Evolutionary conservation across 2,329 filamentous ascomycete species (phyloP).

Genomic region (Fusarium goolgardi): DNA sequence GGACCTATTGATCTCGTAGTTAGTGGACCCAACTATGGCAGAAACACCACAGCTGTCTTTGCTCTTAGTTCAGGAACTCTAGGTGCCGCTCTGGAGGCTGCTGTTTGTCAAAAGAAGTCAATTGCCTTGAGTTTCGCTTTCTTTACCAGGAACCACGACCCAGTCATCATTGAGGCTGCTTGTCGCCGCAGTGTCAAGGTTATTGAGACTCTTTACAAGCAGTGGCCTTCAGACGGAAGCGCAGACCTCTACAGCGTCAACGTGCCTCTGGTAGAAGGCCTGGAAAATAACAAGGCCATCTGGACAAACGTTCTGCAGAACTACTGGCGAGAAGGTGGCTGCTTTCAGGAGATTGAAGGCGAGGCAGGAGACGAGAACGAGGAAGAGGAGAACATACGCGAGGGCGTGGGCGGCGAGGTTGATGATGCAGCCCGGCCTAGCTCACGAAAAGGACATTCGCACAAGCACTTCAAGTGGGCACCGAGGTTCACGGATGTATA

Average conservation of each 20-base stretch:
- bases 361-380: slow-evolving; percentile 72
- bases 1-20: slow-evolving; percentile 81
- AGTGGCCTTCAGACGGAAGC: slow-evolving; percentile 74
- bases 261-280: slow-evolving; percentile 82
- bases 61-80: slow-evolving; percentile 81
- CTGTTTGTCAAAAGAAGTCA: slow-evolving; percentile 74
- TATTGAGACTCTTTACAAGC: slow-evolving; percentile 79
- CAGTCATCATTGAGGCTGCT: slow-evolving; percentile 80
- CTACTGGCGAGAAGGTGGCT: slow-evolving; percentile 85
- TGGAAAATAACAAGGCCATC: slow-evolving; percentile 78
- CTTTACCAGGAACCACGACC: slow-evolving; percentile 85
- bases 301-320: slow-evolving; percentile 92
- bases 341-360: slow-evolving; percentile 83
- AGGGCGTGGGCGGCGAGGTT: slow-evolving; percentile 66
- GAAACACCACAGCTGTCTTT: slow-evolving; percentile 85
- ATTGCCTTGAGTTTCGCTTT: slow-evolving; percentile 94
- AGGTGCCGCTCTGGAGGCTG: slow-evolving; percentile 81
- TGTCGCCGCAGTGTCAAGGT: slow-evolving; percentile 79
- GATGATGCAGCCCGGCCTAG: slow-evolving; percentile 50
- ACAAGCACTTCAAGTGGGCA: slow-evolving; percentile 96
- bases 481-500: slow-evolving; percentile 89
- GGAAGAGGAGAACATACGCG: slow-evolving; percentile 79
- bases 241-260: slow-evolving; percentile 93
- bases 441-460: slow-evolving; percentile 65
- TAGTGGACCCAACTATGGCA: slow-evolving; percentile 84